phyloP scores from a whole-genome alignment of 495 filamentous ascomycete genomes.

The Penicillium waksmanii region DNA sequence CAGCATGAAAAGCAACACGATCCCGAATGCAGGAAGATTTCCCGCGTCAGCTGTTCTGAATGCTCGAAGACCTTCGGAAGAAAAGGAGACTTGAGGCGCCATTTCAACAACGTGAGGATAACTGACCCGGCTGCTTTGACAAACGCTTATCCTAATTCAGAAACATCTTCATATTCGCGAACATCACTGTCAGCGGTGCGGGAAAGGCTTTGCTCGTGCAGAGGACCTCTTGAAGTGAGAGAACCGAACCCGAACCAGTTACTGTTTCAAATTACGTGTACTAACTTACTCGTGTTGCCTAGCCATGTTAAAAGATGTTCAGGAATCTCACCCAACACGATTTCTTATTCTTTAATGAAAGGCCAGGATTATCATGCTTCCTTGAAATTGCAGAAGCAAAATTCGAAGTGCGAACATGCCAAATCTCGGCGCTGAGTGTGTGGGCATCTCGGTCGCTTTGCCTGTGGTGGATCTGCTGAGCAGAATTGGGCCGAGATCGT shows the following conservation, averaged over 20 bases:
- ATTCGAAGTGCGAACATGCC: background rate
- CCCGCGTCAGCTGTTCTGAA: slow-evolving; percentile 60
- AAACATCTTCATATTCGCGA: slow-evolving; percentile 19
- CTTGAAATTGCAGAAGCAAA: background rate
- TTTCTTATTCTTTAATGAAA: background rate
- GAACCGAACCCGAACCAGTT: background rate
- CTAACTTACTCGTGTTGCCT: slow-evolving; percentile 7
- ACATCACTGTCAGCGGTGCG: slow-evolving; percentile 21
- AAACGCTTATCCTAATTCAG: slow-evolving; percentile 14
- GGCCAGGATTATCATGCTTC: background rate
- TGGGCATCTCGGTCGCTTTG: background rate
- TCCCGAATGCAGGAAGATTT: slow-evolving; percentile 69
- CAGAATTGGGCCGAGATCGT: background rate
- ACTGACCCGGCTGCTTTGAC: background rate
- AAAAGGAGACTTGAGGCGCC: slow-evolving; percentile 83
- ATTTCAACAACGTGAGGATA: slow-evolving; percentile 72
- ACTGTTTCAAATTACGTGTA: background rate
- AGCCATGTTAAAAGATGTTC: slow-evolving; percentile 18
- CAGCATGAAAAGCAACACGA: slow-evolving; percentile 91
- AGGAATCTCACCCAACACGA: background rate
- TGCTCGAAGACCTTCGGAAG: slow-evolving; percentile 54
- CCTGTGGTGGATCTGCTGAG: background rate
- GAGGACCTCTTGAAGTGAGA: slow-evolving; percentile 20
- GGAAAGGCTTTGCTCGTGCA: slow-evolving; percentile 11
- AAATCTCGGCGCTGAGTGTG: background rate